Evolutionary conservation across 129 eudicot species (phyloP).

Genomic region (Erigeron canadensis): DNA sequence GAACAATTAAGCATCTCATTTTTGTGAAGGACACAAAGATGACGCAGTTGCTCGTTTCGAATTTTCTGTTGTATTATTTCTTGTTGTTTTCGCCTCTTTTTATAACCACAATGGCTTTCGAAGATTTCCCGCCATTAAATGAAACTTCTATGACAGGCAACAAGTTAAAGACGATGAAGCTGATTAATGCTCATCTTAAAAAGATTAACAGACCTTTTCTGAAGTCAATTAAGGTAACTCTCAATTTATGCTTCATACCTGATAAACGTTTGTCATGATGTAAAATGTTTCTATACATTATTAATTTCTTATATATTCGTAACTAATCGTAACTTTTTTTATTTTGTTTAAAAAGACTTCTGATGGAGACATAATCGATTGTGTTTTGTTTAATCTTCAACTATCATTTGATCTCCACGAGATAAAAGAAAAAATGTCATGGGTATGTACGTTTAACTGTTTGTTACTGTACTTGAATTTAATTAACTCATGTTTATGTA

Average conservation of each 20-base stretch:
- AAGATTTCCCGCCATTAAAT: not conserved
- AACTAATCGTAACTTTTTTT: not conserved
- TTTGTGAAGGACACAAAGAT: too few relatives aligned
- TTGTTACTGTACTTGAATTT: not conserved
- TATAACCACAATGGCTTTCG: not conserved
- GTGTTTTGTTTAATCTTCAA: slow-evolving; percentile 67
- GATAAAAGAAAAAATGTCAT: slow-evolving; percentile 46
- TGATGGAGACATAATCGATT: slow-evolving; percentile 93
- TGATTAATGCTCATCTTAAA: slow-evolving; percentile 45
- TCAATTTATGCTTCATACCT: too few relatives aligned
- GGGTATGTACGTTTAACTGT: slow-evolving; percentile 42
- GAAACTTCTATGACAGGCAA: slow-evolving; percentile 15
- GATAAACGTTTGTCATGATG: too few relatives aligned
- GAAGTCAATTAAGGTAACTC: slow-evolving; percentile 69
- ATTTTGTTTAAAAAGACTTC: slow-evolving; percentile 51
- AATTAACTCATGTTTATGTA: not conserved
- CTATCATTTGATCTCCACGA: slow-evolving; percentile 78
- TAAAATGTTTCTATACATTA: too few relatives aligned
- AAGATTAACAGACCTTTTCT: slow-evolving; percentile 67
- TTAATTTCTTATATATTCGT: too few relatives aligned
- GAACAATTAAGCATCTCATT: too few relatives aligned
- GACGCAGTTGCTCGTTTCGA: slow-evolving; percentile 27
- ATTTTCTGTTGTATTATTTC: slow-evolving; percentile 44
- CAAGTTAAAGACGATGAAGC: slow-evolving; percentile 52
- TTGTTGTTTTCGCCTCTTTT: slow-evolving; percentile 37